Evolutionary conservation across 2,329 filamentous ascomycete genomes (phyloP).

Genomic region (Mycosphaerella sp.): DNA sequence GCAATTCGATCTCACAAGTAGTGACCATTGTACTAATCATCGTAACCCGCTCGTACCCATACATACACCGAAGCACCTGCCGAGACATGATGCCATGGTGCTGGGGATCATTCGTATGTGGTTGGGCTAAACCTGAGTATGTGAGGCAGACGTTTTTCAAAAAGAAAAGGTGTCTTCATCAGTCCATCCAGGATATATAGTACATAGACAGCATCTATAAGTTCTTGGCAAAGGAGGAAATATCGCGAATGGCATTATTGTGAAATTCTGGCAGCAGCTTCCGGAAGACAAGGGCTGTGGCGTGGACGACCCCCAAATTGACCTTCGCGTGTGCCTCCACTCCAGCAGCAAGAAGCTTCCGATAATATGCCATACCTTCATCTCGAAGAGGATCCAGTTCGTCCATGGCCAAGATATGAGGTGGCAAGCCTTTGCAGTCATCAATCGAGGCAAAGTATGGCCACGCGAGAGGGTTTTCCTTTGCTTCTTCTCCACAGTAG

Average conservation of each 20-base stretch:
- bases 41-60: no score
- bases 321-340: conserved; percentile 25
- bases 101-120: no score
- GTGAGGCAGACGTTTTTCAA: no score
- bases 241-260: conserved; percentile 20
- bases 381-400: conserved; percentile 32
- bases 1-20: no score
- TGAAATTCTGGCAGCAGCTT: conserved; percentile 26
- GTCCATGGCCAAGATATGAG: conserved; percentile 27
- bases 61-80: no score
- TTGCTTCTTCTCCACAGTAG: conserved; percentile 24
- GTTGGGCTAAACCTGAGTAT: no score
- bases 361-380: conserved; percentile 29
- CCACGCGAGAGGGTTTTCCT: conserved; percentile 29
- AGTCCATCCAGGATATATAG: not conserved
- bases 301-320: conserved; percentile 28
- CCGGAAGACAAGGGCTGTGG: conserved; percentile 22
- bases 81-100: no score
- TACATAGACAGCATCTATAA: conserved; percentile 6
- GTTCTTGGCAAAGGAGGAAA: conserved; percentile 27
- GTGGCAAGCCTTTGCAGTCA: conserved; percentile 29
- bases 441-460: conserved; percentile 29
- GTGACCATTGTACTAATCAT: no score
- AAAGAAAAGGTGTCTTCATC: no score
- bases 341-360: conserved; percentile 27